Evolutionary conservation across 345 rosid genomes (phyloP).

Genomic region (Ceriops tagal): DNA sequence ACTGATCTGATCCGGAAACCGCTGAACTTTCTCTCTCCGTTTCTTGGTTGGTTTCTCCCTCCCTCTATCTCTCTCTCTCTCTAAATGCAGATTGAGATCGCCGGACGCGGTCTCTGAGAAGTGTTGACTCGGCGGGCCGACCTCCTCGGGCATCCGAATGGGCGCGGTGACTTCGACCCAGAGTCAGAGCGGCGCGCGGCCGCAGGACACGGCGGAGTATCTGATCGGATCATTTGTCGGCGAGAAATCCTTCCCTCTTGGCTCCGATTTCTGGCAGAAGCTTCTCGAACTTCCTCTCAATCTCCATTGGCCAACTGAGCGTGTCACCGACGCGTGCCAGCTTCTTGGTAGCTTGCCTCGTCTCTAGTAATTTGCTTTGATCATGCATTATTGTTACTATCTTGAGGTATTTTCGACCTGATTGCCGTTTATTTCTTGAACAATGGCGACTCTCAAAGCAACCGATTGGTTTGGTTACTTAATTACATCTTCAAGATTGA

Average conservation of each 20-base stretch:
- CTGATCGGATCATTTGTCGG: conserved; percentile 76
- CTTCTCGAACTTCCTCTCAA: conserved; percentile 77
- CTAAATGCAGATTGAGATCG: conserved; percentile 37
- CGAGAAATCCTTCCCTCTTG: conserved; percentile 75
- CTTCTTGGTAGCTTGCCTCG: conserved; percentile 53
- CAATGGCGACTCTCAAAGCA: too few species aligned
- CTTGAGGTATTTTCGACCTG: too few species aligned
- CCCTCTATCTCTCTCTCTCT: conserved; percentile 23
- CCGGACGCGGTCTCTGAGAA: conserved; percentile 25
- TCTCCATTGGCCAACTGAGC: conserved; percentile 65
- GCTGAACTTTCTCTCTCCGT: too few species aligned
- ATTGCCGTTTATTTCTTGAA: too few species aligned
- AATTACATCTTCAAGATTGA: too few species aligned
- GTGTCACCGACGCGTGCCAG: conserved; percentile 66
- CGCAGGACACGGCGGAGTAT: conserved; percentile 61
- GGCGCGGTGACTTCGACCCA: conserved; percentile 90
- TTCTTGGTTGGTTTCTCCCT: background rate
- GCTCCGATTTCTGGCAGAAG: conserved; percentile 91
- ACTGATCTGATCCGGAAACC: too few species aligned
- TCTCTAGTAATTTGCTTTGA: background rate
- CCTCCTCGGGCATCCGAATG: conserved; percentile 40
- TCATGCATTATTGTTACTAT: too few species aligned
- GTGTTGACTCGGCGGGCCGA: conserved; percentile 17
- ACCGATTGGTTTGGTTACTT: too few species aligned
- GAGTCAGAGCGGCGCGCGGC: conserved; percentile 28